Base-by-base conservation (phyloP, 2,329 filamentous ascomycete species). In the Diplocarpon rosae region DNA sequence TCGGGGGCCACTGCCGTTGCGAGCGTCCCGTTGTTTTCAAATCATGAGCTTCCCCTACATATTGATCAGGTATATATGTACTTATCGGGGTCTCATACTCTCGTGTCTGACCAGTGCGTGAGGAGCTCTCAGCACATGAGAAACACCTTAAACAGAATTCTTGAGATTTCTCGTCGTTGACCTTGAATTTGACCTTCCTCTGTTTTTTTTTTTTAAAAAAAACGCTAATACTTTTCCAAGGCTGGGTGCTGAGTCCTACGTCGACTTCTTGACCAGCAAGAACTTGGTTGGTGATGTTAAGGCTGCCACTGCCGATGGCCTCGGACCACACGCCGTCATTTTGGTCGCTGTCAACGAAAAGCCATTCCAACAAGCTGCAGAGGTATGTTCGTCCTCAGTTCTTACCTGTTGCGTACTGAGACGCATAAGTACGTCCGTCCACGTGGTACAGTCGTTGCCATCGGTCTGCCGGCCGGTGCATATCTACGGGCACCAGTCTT, bases 301-400 rank as follows among this genome's bases (percentile, higher is more conserved):
- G 70, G 79, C 78, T 37, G 80, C 81, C 24, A 93, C 86, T 1
- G 67, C 76, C 24, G 87, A 90, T 56, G 85, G 85, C 15, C 74
- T 86, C 13, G 90, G 90, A 42, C 88, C 89, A 5, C 84, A 94
- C 59, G 89, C 87, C 32, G 88, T 90, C 50, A 72, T 95, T 54
- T 73, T 95, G 36, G 78, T 95, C 49, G 89, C 90, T 50, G 88
- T 86, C 42, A 76, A 72, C 57, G 89, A 95, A 75, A 86, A 83
- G 71, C 90, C 90, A 43, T 95, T 95, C 80, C 87, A 95, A 69
- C 89, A 95, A 70, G 90, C 90, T 34, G 80, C 85, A 38, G 80
- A 61, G 48, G 50, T 52, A 49, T 39, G 20, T 42, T 44, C 31
- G 17, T 1, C 16, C 8, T 24, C 20, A 24, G 20, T 24, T 24